Conservation (phyloP, 768 basidiomycete genomes). For the Suillus fuscotomentosus region DNA sequence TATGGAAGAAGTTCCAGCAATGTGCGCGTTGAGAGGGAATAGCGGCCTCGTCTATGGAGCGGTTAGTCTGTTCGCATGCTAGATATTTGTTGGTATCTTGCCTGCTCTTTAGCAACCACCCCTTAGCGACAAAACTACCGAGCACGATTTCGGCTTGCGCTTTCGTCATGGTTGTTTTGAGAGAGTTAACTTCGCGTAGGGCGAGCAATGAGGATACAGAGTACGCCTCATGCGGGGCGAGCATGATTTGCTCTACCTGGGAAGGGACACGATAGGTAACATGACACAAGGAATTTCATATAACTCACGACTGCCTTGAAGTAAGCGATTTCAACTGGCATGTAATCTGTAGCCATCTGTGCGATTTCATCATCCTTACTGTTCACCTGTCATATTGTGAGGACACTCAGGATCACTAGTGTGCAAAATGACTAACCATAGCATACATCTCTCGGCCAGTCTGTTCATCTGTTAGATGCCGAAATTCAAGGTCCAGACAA, state of each 20-base stretch:
- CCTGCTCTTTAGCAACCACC: constrained; percentile 78
- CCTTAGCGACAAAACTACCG: constrained; percentile 79
- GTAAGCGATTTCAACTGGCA: constrained; percentile 73
- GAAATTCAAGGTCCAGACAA: constrained; percentile 72
- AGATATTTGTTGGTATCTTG: constrained; percentile 33
- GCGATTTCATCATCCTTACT: constrained; percentile 77
- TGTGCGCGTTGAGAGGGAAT: constrained; percentile 73
- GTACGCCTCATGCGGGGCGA: constrained; percentile 70
- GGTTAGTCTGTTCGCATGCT: not conserved
- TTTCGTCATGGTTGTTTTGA: constrained; percentile 69
- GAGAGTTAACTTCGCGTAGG: constrained; percentile 60
- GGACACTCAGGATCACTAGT: not conserved
- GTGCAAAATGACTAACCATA: constrained; percentile 47
- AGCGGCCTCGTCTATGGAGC: constrained; percentile 56
- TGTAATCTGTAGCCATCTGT: constrained; percentile 83
- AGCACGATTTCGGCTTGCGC: constrained; percentile 72
- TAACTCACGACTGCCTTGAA: constrained; percentile 79
- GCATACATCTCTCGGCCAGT: constrained; percentile 65
- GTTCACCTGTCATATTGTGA: constrained; percentile 57
- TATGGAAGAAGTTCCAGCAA: constrained; percentile 73
- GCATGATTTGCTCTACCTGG: constrained; percentile 86
- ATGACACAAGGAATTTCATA: not conserved
- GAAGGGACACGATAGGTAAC: constrained; percentile 1
- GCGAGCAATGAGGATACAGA: constrained; percentile 78
- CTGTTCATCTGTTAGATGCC: constrained; percentile 58